Percentiles rank a stretch among this genome's conserved stretches.
phyloP scores from a whole-genome alignment of 1,284 basidiomycete species.

The Boletus austroedulis region DNA sequence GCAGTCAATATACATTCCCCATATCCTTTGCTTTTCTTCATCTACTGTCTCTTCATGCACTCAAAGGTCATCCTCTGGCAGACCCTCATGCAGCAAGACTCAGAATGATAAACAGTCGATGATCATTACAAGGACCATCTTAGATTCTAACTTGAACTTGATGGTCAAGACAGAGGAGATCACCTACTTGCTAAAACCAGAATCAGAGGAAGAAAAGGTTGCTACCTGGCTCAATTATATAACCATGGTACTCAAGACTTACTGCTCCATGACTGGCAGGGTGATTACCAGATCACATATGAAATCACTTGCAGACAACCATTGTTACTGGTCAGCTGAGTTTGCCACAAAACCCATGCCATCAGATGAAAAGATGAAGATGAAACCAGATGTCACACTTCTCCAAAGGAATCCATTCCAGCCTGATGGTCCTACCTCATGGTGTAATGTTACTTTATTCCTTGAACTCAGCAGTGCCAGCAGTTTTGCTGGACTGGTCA shows the following conservation, averaged over 20 bases:
- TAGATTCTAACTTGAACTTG: no score
- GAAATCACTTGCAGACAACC: not conserved
- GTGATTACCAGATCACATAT: not conserved
- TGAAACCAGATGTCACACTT: not conserved
- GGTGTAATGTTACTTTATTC: not conserved
- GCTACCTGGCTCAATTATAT: not conserved
- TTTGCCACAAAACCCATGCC: not conserved
- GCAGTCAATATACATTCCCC: no score
- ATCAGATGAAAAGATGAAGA: not conserved
- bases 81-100: no score
- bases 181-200: not conserved
- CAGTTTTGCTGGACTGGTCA: not conserved
- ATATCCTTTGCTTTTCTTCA: no score
- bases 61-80: no score
- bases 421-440: not conserved
- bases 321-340: not conserved
- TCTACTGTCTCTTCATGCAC: no score
- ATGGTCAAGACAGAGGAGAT: not conserved
- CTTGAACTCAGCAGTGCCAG: not conserved
- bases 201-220: not conserved
- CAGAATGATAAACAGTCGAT: no score
- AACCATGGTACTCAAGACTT: not conserved
- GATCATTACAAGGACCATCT: not conserved
- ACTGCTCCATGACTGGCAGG: no score
- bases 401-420: not conserved